Evolutionary conservation across 2,329 filamentous ascomycete genomes (phyloP).

Genomic region (Botryosphaeria dothidea): DNA sequence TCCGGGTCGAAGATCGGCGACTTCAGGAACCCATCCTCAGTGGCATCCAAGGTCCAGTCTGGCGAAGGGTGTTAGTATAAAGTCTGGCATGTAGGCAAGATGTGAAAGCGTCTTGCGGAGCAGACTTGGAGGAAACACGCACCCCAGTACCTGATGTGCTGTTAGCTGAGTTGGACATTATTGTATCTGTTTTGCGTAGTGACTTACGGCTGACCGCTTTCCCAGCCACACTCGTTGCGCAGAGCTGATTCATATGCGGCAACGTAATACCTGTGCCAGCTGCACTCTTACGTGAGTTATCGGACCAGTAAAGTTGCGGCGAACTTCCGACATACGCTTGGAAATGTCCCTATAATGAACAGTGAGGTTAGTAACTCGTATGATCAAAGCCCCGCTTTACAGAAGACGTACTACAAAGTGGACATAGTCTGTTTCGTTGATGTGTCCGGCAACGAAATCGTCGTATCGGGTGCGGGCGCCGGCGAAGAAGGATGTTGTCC

Average conservation of each 20-base stretch:
- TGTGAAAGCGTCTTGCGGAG: too few relatives aligned
- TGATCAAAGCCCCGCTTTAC: neutral
- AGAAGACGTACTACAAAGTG: conserved; percentile 10
- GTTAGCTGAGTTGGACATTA: neutral
- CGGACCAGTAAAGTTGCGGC: neutral
- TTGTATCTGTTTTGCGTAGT: neutral
- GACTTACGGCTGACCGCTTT: conserved; percentile 12
- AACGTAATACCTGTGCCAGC: conserved; percentile 13
- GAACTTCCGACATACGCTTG: neutral
- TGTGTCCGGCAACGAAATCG: conserved; percentile 38
- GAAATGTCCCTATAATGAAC: conserved; percentile 9
- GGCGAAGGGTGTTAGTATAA: neutral
- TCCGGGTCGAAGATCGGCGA: conserved; percentile 15
- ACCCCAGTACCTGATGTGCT: conserved; percentile 9
- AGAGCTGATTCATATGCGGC: neutral
- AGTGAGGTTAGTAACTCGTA: too few relatives aligned
- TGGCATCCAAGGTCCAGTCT: conserved; percentile 20
- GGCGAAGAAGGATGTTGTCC: conserved; percentile 28
- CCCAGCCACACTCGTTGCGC: conserved; percentile 1
- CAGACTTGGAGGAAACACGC: neutral
- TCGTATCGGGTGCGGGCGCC: conserved; percentile 38
- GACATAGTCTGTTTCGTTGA: conserved; percentile 28
- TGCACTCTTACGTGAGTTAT: neutral
- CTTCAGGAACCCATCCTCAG: neutral
- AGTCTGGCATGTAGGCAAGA: too few relatives aligned